Percentiles rank a stretch among this genome's conserved stretches.
phyloP scores from a whole-genome alignment of 2,329 filamentous ascomycete species.

The Trichophyton rubrum region DNA sequence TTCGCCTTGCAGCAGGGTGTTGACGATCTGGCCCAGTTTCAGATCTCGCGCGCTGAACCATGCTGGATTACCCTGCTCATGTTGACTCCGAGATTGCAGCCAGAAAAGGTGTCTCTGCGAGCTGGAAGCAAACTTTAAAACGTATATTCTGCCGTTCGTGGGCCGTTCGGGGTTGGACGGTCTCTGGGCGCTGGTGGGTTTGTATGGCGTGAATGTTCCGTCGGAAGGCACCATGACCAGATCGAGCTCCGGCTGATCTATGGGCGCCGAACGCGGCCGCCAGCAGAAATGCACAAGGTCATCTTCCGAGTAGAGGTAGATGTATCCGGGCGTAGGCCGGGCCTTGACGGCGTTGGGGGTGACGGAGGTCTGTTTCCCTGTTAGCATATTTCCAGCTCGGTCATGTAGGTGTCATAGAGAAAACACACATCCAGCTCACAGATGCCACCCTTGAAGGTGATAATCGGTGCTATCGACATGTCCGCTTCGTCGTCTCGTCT shows the following conservation, averaged over 20 bases:
- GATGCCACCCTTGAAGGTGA: conserved; percentile 91
- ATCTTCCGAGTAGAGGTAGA: conserved; percentile 89
- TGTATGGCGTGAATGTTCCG: conserved; percentile 74
- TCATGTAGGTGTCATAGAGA: neutral
- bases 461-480: conserved; percentile 77
- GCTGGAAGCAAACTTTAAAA: conserved; percentile 85
- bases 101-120: conserved; percentile 89
- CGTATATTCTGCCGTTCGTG: conserved; percentile 78
- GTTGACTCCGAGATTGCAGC: conserved; percentile 84
- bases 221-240: conserved; percentile 89
- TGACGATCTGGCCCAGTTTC: conserved; percentile 78
- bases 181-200: conserved; percentile 45
- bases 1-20: conserved; percentile 73
- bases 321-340: conserved; percentile 62
- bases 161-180: conserved; percentile 50
- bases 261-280: conserved; percentile 61
- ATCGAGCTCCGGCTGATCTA: conserved; percentile 68
- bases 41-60: conserved; percentile 77
- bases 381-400: neutral
- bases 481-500: neutral
- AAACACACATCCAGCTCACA: conserved; percentile 69
- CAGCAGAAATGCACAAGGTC: conserved; percentile 96
- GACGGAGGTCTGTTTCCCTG: conserved; percentile 34
- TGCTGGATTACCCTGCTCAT: conserved; percentile 53
- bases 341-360: conserved; percentile 62